These are phyloP conservation scores for Penicillium psychrofluorescens DNA, from an alignment of 495 filamentous ascomycete genomes.

Conservation along the genomic window DNA sequence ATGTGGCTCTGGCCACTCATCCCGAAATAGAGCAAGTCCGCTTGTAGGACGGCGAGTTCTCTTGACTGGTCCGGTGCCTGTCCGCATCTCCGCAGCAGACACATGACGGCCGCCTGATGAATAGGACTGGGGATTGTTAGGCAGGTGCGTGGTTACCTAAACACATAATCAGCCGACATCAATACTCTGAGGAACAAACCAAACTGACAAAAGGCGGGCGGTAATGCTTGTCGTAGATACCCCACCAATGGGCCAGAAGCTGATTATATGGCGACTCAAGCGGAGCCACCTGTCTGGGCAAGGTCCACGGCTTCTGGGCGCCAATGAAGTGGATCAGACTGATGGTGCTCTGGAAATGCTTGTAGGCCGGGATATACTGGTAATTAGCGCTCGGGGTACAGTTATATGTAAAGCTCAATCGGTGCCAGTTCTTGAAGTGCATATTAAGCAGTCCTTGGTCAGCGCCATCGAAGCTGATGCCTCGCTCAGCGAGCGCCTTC, in stretches of 20 bases:
- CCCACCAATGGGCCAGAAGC: slow-evolving; percentile 81
- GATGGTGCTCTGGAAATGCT: slow-evolving; percentile 82
- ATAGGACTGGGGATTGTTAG: not conserved
- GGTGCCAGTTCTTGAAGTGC: slow-evolving; percentile 82
- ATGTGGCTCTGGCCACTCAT: slow-evolving; percentile 1
- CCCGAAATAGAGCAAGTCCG: too few species aligned
- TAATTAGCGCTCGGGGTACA: slow-evolving; percentile 91
- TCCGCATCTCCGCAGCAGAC: not conserved
- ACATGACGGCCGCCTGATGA: not conserved
- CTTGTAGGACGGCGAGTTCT: too few species aligned
- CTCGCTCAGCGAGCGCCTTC: slow-evolving; percentile 70
- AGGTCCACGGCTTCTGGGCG: slow-evolving; percentile 78
- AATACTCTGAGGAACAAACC: not conserved
- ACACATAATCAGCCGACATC: slow-evolving; percentile 6
- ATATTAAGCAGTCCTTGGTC: slow-evolving; percentile 96
- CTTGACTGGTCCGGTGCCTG: not conserved
- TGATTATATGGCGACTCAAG: slow-evolving; percentile 65
- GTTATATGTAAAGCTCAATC: slow-evolving; percentile 93
- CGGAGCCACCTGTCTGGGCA: slow-evolving; percentile 54
- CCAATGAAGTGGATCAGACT: slow-evolving; percentile 93
- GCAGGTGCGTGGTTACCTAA: slow-evolving; percentile 9
- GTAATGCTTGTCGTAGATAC: slow-evolving; percentile 83
- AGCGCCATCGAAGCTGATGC: slow-evolving; percentile 93
- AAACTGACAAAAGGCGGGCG: slow-evolving; percentile 28
- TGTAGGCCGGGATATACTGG: slow-evolving; percentile 91